Percentiles rank a stretch among this genome's conserved stretches.
These are phyloP conservation scores for Elsinoe perseae DNA, from an alignment of 2,329 filamentous ascomycete genomes.

Conservation along the genomic window DNA sequence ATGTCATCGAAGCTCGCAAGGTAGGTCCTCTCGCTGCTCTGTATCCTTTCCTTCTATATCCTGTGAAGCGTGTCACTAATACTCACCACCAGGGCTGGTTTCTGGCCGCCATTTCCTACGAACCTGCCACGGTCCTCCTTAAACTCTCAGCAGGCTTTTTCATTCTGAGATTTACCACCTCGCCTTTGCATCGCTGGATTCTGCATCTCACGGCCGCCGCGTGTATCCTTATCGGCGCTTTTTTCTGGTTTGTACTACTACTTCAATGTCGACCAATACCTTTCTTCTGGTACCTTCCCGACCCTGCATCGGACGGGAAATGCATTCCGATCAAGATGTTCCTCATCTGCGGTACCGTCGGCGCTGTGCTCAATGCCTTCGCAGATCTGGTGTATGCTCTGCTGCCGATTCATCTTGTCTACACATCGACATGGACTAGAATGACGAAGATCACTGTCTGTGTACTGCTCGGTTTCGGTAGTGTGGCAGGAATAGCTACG, in stretches of 20 bases:
- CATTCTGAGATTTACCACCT: constrained; percentile 1
- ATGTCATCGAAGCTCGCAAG: neutral
- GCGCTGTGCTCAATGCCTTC: neutral
- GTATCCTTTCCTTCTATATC: neutral
- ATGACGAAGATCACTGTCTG: neutral
- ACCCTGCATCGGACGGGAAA: neutral
- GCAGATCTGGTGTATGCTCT: neutral
- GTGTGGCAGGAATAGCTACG: neutral
- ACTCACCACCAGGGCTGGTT: neutral
- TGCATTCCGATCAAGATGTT: neutral
- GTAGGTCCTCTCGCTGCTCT: neutral
- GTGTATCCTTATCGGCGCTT: neutral
- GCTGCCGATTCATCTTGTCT: neutral
- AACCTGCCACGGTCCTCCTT: constrained; percentile 3
- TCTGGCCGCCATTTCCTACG: neutral
- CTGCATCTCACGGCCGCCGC: neutral
- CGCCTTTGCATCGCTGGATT: neutral
- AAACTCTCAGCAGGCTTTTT: constrained; percentile 2
- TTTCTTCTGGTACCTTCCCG: neutral
- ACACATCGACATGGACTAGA: neutral
- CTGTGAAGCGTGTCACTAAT: too few relatives aligned
- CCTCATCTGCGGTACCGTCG: constrained; percentile 5
- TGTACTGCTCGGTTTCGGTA: neutral
- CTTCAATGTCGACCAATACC: neutral
- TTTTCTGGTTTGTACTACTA: neutral